A percentile compares a stretch with the other conserved stretches of the same genome.
These are phyloP conservation scores for Saccharomycopsis fermentans DNA, from an alignment of 805 yeast genomes.

Conservation along the genomic window DNA sequence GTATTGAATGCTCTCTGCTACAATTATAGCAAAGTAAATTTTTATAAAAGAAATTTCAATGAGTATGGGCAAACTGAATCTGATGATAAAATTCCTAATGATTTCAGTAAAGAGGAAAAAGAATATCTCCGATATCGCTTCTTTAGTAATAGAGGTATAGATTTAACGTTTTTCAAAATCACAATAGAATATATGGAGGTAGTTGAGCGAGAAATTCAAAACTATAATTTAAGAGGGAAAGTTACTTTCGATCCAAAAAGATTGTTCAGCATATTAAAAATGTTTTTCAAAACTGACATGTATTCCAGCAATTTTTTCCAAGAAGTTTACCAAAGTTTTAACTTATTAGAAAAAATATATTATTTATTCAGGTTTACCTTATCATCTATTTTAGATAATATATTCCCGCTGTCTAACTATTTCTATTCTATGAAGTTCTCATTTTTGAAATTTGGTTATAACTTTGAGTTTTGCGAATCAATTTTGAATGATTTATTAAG, in stretches of 20 bases:
- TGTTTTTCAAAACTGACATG: not conserved
- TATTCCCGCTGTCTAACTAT: conserved; percentile 7
- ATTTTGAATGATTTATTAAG: not conserved
- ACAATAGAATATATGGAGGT: not conserved
- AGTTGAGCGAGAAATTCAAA: not conserved
- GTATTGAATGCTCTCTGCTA: not conserved
- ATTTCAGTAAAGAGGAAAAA: not conserved
- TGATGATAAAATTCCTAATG: not conserved
- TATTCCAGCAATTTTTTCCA: not conserved
- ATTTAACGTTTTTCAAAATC: not conserved
- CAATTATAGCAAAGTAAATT: not conserved
- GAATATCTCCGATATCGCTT: not conserved
- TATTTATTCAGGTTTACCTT: conserved; percentile 6
- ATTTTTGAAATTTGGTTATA: conserved; percentile 1
- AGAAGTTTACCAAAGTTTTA: not conserved
- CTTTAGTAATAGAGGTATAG: not conserved
- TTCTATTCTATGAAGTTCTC: conserved; percentile 6
- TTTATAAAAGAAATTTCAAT: not conserved
- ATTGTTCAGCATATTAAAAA: not conserved
- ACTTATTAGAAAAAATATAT: conserved; percentile 3
- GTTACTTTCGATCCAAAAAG: not conserved
- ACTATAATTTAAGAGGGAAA: not conserved
- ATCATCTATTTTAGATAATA: conserved; percentile 3
- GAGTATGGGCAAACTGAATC: not conserved
- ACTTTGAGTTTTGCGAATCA: not conserved